phyloP scores from a whole-genome alignment of 768 basidiomycete species.

The Asterophora lycoperdoides region DNA sequence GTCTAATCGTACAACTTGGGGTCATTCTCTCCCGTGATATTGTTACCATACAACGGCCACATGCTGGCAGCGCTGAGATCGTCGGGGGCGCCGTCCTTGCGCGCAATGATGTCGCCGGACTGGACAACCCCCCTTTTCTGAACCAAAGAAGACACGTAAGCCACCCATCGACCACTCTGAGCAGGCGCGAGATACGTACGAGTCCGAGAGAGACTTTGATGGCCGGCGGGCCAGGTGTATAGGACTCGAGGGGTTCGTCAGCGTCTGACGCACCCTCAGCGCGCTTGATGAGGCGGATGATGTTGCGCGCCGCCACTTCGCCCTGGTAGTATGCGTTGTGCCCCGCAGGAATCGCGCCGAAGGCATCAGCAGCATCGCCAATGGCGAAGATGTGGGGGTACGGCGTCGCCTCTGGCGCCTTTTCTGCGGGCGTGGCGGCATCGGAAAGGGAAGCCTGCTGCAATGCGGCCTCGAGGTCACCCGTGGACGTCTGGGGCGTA shows the following conservation, averaged over 20 bases:
- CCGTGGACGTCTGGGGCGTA: background rate
- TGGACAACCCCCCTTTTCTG: slow-evolving; percentile 39
- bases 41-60: slow-evolving; percentile 45
- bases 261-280: slow-evolving; percentile 2
- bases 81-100: slow-evolving; percentile 38
- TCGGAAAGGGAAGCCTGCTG: slow-evolving; percentile 19
- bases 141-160: background rate
- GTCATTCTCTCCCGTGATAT: slow-evolving; percentile 33
- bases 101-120: slow-evolving; percentile 39
- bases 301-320: slow-evolving; percentile 51
- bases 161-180: too few relatives aligned
- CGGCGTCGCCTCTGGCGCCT: slow-evolving; percentile 25
- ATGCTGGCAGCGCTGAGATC: slow-evolving; percentile 45
- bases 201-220: slow-evolving; percentile 64
- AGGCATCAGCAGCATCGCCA: slow-evolving; percentile 62
- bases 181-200: slow-evolving; percentile 30
- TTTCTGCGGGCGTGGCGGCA: background rate
- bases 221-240: slow-evolving; percentile 42
- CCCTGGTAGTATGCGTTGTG: slow-evolving; percentile 54
- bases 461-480: slow-evolving; percentile 17
- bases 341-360: slow-evolving; percentile 59
- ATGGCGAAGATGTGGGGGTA: slow-evolving; percentile 58
- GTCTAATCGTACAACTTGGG: slow-evolving; percentile 24
- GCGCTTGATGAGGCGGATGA: slow-evolving; percentile 40
- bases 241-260: slow-evolving; percentile 36